Base-by-base conservation (phyloP, 1,139 yeast genomes). In the Yamadazyma buinensis region DNA sequence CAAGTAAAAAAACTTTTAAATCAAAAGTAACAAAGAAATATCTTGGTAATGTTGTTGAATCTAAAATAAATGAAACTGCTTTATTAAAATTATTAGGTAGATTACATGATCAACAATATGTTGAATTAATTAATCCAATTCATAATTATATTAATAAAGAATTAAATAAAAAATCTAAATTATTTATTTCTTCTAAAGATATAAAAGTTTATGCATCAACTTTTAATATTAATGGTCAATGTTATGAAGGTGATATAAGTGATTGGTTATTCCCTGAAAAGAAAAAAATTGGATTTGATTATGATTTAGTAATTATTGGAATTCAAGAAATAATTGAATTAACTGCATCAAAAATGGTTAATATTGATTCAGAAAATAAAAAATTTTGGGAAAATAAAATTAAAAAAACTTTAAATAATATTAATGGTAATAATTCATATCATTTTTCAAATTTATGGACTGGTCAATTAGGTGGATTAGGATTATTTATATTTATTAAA, bases 401-500 rank as follows among this genome's bases (percentile, higher is more conserved):
- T 19, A 64, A 75, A 32, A 59, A 61, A 15, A 68, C 81, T 11
- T 61, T 94, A 35, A 80, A 84, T 42, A 50, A 53, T 6, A 40
- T 54, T 36, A 80, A 84, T 42, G 51, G 53, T 7, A 40, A 53
- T 36, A 56, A 49, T 35, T 52, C 51, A 1, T 73, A 65, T 20
- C 75, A 74, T 39, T 88, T 83, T 52, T 78, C 78, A 4, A 66
- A 85, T 15, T 62, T 87, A 26, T 81, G 97, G 72, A 80, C 86
- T 31, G 95, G 88, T 29, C 97, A 92, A 59, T 66, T 94, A 17
- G 98, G 97, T 4, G 97, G 98, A 2, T 77, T 95, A n/a, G 80
- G 94, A 1, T 57, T 86, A 38, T 62, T 90, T 54, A 62, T 90
- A 33, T 88, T 80, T 55, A 81, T 80, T 9, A 79, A 77, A 44